Percentiles rank a stretch among this genome's conserved stretches.
phyloP scores from a whole-genome alignment of 352 stramenopile genomes.

The Hyaloperonospora arabidopsidis region DNA sequence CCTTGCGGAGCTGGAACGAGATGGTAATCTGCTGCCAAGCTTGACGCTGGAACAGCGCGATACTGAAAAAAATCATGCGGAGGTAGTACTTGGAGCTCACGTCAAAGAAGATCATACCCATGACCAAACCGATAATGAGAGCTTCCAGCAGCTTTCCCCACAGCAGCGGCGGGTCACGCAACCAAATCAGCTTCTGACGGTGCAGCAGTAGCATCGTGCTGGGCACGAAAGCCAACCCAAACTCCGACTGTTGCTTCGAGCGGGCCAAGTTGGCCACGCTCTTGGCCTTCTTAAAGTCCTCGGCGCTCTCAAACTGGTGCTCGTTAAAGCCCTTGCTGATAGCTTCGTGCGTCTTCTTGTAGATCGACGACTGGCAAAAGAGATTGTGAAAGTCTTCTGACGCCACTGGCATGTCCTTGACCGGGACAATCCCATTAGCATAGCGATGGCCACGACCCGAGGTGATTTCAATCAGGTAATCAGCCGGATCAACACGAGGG shows the following conservation, averaged over 20 bases:
- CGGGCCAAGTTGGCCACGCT: conserved; percentile 37
- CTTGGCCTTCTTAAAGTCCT: conserved; percentile 49
- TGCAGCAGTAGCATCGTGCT: conserved; percentile 46
- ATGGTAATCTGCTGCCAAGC: conserved; percentile 69
- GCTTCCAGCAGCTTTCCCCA: conserved; percentile 65
- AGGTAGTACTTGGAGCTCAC: conserved; percentile 51
- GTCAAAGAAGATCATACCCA: conserved; percentile 75
- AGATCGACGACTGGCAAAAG: conserved; percentile 51
- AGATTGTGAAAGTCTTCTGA: conserved; percentile 50
- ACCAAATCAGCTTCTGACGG: conserved; percentile 57
- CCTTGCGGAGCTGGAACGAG: conserved; percentile 63
- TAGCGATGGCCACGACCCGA: conserved; percentile 48
- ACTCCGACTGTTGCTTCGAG: conserved; percentile 47
- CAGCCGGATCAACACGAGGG: conserved; percentile 50
- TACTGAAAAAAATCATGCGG: conserved; percentile 67
- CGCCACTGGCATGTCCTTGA: conserved; percentile 22
- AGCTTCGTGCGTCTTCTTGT: conserved; percentile 39
- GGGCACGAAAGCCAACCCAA: conserved; percentile 34
- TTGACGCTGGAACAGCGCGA: conserved; percentile 62
- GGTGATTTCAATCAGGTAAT: conserved; percentile 66
- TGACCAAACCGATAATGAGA: conserved; percentile 66
- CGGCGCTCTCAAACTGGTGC: conserved; percentile 37
- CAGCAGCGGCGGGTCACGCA: conserved; percentile 48
- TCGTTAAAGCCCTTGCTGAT: conserved; percentile 51
- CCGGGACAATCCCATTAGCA: conserved; percentile 30